Evolutionary conservation across 2,329 filamentous ascomycete species (phyloP).

Genomic region (Calonectria henricotiae): DNA sequence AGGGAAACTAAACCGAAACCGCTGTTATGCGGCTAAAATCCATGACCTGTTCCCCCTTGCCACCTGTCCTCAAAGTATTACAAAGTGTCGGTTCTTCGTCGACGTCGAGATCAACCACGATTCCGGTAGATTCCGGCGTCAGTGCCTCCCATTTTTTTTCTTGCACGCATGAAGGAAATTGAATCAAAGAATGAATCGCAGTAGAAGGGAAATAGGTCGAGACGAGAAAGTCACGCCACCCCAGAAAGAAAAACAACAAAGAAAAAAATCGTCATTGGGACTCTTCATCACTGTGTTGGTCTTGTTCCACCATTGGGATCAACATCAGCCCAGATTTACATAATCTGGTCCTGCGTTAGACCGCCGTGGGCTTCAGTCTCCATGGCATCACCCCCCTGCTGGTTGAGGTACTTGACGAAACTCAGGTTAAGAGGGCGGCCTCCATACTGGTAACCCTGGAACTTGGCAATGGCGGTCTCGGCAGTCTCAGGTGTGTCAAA

Average conservation of each 20-base stretch:
- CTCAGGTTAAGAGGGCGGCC: conserved; percentile 93
- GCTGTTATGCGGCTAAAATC: conserved; percentile 43
- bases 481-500: conserved; percentile 89
- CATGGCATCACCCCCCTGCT: conserved; percentile 81
- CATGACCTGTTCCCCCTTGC: conserved; percentile 40
- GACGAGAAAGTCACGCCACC: conserved; percentile 29
- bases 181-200: conserved; percentile 44
- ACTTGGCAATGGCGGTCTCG: conserved; percentile 95
- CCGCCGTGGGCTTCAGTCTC: conserved; percentile 83
- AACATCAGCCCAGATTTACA: conserved; percentile 70
- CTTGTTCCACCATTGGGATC: conserved; percentile 37
- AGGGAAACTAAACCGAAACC: conserved; percentile 36
- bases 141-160: conserved; percentile 54
- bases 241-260: conserved; percentile 27
- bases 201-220: conserved; percentile 44
- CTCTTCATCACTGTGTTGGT: conserved; percentile 29
- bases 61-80: conserved; percentile 46
- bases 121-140: conserved; percentile 45
- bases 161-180: conserved; percentile 44
- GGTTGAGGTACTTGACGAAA: conserved; percentile 93
- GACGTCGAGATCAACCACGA: conserved; percentile 44
- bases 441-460: conserved; percentile 97
- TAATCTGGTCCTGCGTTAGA: conserved; percentile 98
- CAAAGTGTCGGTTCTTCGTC: conserved; percentile 47
- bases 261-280: conserved; percentile 35